Evolutionary conservation across 495 filamentous ascomycete species (phyloP), one percentile per base, ranked within the genome.

Genomic region (Podospora didyma): DNA sequence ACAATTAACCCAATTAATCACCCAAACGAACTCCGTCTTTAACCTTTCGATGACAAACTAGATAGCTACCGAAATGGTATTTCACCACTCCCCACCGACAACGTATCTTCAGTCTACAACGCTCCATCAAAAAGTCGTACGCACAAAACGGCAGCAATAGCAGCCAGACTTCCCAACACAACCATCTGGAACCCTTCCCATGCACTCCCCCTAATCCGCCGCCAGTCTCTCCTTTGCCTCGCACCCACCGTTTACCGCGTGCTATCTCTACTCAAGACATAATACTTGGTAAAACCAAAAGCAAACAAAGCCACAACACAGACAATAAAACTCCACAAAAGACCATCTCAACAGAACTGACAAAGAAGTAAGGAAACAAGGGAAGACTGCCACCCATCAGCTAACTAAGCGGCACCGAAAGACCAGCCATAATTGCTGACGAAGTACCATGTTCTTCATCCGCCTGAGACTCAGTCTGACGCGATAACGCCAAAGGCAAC

Each of bases 331-430:
- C 86, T 89, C 79, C 85, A 86, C 20, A 73, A 73, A 62, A 93
- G 69, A 20, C 85, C 89, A 16, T 76, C 47, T 78, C 75, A 2
- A 88, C 84, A n/a, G 81, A 69, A 2, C 69, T 31, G 37, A 90
- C 84, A 57, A 87, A 88, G 62, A 92, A 86, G 65, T 92, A 92
- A 3, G 88, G 89, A n/a, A 89, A 63, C 7, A 92, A 69, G 11
- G 88, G 88, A 0, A 91, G 70, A 22, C 88, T 78, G 2, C 89
- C 89, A 23, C 88, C 89, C 51, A 91, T 68, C 58, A 90, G 82
- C 67, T 92, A 92, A 9, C 85, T 87, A 7, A 86, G 58, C 0
- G 87, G 82, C 49, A 92, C 86, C 2, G 76, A 79, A 2, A 78
- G 51, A 3, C 78, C 79, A 0, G 71, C 68, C 0, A 74, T 26